These are phyloP conservation scores for Didymellaceae sp. DNA, from an alignment of 2,329 filamentous ascomycete species.

Conservation along the genomic window DNA sequence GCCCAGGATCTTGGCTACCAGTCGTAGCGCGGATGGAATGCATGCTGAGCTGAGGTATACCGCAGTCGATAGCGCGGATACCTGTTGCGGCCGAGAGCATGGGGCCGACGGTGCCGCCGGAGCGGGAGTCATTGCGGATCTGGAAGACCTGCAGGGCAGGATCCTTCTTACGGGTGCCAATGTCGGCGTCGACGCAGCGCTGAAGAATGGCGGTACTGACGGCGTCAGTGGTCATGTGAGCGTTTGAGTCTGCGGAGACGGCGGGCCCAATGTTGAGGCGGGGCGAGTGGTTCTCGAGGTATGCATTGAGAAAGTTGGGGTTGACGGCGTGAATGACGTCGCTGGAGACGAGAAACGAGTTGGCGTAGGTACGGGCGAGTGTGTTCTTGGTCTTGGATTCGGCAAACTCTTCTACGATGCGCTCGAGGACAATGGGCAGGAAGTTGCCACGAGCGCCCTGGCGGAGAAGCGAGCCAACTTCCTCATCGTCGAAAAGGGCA, in stretches of 20 bases:
- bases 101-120: constrained; percentile 93
- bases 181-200: constrained; percentile 69
- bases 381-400: constrained; percentile 58
- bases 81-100: constrained; percentile 83
- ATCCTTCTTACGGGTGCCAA: constrained; percentile 54
- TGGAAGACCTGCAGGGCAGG: constrained; percentile 85
- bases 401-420: constrained; percentile 74
- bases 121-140: constrained; percentile 89
- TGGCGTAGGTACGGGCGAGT: constrained; percentile 82
- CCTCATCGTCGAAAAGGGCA: constrained; percentile 95
- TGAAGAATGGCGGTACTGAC: constrained; percentile 82
- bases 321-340: constrained; percentile 95
- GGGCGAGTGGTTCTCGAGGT: constrained; percentile 85
- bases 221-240: constrained; percentile 94
- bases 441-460: constrained; percentile 93
- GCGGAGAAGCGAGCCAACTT: constrained; percentile 88
- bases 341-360: constrained; percentile 88
- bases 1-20: constrained; percentile 81
- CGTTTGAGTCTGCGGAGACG: constrained; percentile 83
- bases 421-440: constrained; percentile 79
- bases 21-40: constrained; percentile 90
- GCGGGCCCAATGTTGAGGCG: constrained; percentile 87
- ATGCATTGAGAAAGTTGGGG: constrained; percentile 86
- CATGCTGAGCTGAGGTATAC: constrained; percentile 92
- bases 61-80: constrained; percentile 82